Conservation (phyloP, 2,329 filamentous ascomycete species). For the Xylariales sp. region DNA sequence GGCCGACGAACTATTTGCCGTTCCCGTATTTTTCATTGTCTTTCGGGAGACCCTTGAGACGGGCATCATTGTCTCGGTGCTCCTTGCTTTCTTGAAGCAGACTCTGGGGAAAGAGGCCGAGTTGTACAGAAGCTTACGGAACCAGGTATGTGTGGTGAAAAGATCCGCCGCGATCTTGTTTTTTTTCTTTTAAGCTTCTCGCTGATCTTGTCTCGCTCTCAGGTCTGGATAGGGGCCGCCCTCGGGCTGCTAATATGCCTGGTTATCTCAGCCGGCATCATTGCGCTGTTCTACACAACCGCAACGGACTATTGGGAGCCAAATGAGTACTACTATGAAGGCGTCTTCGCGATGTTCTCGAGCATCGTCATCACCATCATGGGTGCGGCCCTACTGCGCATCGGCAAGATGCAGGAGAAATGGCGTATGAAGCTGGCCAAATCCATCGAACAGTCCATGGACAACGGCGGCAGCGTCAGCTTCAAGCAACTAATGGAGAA, state of each 20-base stretch:
- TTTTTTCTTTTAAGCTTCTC: too few relatives aligned
- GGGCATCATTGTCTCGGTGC: slow-evolving; percentile 79
- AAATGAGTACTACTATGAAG: slow-evolving; percentile 77
- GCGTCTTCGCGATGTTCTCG: slow-evolving; percentile 70
- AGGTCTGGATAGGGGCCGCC: slow-evolving; percentile 66
- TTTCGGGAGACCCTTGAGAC: slow-evolving; percentile 84
- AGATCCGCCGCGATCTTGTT: too few relatives aligned
- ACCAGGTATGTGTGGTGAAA: slow-evolving; percentile 57
- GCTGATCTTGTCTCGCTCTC: not conserved
- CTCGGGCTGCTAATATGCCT: slow-evolving; percentile 62
- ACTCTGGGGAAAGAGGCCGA: slow-evolving; percentile 60
- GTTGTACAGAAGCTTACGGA: slow-evolving; percentile 63
- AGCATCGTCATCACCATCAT: slow-evolving; percentile 77
- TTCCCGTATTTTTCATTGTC: slow-evolving; percentile 76
- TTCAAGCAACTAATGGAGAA: slow-evolving; percentile 66
- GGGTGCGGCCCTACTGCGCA: slow-evolving; percentile 73
- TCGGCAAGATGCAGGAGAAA: slow-evolving; percentile 80
- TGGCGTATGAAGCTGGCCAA: slow-evolving; percentile 77
- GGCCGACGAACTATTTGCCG: slow-evolving; percentile 20
- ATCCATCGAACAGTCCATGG: slow-evolving; percentile 53
- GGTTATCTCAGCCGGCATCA: slow-evolving; percentile 61
- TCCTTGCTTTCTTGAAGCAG: slow-evolving; percentile 81
- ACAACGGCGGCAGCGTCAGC: slow-evolving; percentile 35
- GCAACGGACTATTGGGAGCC: slow-evolving; percentile 62
- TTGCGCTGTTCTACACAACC: slow-evolving; percentile 68